phyloP scores from a whole-genome alignment of 371 early-diverging fungal genomes.

The Apophysomyces sp. region DNA sequence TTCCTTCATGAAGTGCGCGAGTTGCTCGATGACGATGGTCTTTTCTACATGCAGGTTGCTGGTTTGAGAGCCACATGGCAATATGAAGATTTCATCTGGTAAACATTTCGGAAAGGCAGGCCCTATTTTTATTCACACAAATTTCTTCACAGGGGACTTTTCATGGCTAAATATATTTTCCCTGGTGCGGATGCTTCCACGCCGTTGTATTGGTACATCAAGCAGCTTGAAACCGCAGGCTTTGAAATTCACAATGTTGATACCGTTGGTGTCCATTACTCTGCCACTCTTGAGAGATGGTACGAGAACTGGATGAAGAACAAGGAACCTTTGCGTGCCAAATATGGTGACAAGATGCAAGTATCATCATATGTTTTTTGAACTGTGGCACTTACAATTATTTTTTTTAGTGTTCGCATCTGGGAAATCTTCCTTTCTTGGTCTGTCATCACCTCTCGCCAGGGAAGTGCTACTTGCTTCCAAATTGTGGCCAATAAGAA shows the following conservation, averaged over 20 bases:
- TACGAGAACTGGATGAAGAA: constrained; percentile 97
- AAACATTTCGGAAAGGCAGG: neutral
- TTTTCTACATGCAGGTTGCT: constrained; percentile 97
- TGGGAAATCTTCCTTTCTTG: constrained; percentile 98
- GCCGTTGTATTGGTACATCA: constrained; percentile 92
- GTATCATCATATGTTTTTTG: constrained; percentile 11
- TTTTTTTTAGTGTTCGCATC: constrained; percentile 50
- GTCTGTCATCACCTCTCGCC: constrained; percentile 92
- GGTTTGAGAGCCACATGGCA: constrained; percentile 91
- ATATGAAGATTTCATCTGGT: constrained; percentile 86
- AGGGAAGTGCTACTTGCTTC: constrained; percentile 95
- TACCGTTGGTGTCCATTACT: constrained; percentile 97
- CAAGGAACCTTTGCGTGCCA: constrained; percentile 76
- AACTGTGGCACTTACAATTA: neutral
- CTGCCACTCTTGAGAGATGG: constrained; percentile 93
- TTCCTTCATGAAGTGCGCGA: constrained; percentile 92
- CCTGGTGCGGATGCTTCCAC: constrained; percentile 97
- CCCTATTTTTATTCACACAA: neutral
- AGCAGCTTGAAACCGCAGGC: constrained; percentile 90
- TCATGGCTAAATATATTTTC: constrained; percentile 98
- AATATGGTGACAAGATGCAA: constrained; percentile 87
- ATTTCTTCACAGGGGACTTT: constrained; percentile 66
- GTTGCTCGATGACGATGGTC: constrained; percentile 95
- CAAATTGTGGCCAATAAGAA: constrained; percentile 96
- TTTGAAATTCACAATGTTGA: constrained; percentile 88